Evolutionary conservation across 2,329 filamentous ascomycete genomes (phyloP).

Genomic region (Pseudocercospora fuligena): DNA sequence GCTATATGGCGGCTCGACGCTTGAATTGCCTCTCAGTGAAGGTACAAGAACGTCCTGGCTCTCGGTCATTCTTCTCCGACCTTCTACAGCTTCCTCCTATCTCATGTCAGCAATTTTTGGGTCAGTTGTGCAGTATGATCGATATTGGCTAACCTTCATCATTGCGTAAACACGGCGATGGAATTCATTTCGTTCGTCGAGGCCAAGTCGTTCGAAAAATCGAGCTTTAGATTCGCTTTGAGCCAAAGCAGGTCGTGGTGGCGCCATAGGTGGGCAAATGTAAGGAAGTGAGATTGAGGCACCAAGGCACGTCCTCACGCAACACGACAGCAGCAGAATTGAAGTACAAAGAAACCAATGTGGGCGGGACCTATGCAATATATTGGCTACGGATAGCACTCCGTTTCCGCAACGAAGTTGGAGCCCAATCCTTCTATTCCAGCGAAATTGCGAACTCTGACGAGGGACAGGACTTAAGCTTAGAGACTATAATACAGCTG

Average conservation of each 20-base stretch:
- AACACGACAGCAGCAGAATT: neutral
- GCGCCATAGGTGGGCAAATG: conserved; percentile 33
- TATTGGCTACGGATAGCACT: conserved; percentile 8
- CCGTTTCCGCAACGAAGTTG: conserved; percentile 11
- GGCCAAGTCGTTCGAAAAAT: conserved; percentile 49
- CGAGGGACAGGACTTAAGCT: conserved; percentile 27
- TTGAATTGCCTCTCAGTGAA: conserved; percentile 39
- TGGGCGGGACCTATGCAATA: conserved; percentile 12
- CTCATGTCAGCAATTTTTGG: neutral
- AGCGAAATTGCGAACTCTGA: conserved; percentile 28
- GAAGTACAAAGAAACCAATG: conserved; percentile 1
- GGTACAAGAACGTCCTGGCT: conserved; percentile 46
- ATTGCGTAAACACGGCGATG: conserved; percentile 47
- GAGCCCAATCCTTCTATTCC: conserved; percentile 23
- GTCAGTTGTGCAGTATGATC: neutral
- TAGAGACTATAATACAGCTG: conserved; percentile 26
- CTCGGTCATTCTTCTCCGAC: conserved; percentile 48
- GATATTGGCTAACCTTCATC: conserved; percentile 47
- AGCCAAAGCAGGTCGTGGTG: conserved; percentile 41
- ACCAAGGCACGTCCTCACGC: conserved; percentile 1
- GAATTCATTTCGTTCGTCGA: conserved; percentile 45
- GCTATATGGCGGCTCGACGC: conserved; percentile 48
- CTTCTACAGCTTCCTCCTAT: conserved; percentile 51
- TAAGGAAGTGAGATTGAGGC: conserved; percentile 6
- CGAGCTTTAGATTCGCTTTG: conserved; percentile 52